These are phyloP conservation scores for Fragilaria crotonensis DNA, from an alignment of 108 stramenopile species.

Conservation along the genomic window DNA sequence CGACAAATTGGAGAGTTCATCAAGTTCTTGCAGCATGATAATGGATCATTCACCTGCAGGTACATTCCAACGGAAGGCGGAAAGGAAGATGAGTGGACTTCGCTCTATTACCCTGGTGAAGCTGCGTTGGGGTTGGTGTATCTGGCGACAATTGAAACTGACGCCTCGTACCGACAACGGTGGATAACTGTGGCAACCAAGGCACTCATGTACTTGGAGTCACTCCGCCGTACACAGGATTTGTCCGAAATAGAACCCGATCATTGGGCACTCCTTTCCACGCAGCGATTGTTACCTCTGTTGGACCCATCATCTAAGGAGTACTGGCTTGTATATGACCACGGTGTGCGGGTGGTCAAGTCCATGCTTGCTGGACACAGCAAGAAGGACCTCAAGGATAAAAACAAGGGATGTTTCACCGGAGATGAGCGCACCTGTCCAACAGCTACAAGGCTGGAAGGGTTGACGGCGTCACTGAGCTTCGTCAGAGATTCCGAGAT, in stretches of 20 bases:
- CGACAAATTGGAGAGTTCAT: slow-evolving; percentile 21
- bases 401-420: slow-evolving; percentile 19
- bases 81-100: slow-evolving; percentile 9
- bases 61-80: slow-evolving; percentile 7
- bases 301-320: slow-evolving; percentile 6
- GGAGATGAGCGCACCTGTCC: slow-evolving; percentile 24
- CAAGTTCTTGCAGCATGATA: slow-evolving; percentile 15
- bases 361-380: slow-evolving; percentile 5
- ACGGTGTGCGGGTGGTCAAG: slow-evolving; percentile 15
- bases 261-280: slow-evolving; percentile 28
- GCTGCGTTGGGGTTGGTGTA: slow-evolving; percentile 18
- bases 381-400: slow-evolving; percentile 1
- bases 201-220: slow-evolving; percentile 20
- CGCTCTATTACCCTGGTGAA: slow-evolving; percentile 32
- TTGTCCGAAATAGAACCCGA: slow-evolving; percentile 24
- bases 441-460: slow-evolving; percentile 24
- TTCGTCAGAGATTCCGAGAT: slow-evolving; percentile 20
- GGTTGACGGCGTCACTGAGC: slow-evolving; percentile 16
- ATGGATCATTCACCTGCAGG: slow-evolving; percentile 12
- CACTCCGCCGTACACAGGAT: slow-evolving; percentile 2
- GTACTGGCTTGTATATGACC: slow-evolving; percentile 23
- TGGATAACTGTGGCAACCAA: slow-evolving; percentile 17
- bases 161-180: slow-evolving; percentile 7
- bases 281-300: slow-evolving; percentile 10
- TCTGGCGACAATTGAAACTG: slow-evolving; percentile 13